These are phyloP conservation scores for Alternaria sp. DNA, from an alignment of 2,329 filamentous ascomycete species.

Conservation along the genomic window DNA sequence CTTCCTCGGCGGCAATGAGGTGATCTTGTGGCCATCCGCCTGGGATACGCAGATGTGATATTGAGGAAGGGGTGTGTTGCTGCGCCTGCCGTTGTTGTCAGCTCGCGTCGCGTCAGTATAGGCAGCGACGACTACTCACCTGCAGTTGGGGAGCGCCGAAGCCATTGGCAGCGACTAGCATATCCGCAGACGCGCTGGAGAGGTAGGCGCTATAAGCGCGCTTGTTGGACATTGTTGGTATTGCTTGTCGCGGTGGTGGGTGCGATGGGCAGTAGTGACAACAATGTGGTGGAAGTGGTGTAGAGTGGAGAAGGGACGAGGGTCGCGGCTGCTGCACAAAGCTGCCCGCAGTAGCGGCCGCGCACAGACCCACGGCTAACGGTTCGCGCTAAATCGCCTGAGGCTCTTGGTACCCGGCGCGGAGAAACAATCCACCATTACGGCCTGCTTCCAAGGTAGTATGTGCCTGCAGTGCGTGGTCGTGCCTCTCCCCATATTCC, in stretches of 20 bases:
- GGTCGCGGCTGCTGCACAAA: slow-evolving; percentile 12
- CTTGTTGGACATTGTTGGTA: slow-evolving; percentile 25
- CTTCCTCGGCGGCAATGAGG: not conserved
- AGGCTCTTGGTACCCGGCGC: slow-evolving; percentile 3
- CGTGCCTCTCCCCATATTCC: slow-evolving; percentile 28
- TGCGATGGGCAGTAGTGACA: slow-evolving; percentile 15
- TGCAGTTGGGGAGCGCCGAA: slow-evolving; percentile 23
- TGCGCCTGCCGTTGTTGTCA: slow-evolving; percentile 22
- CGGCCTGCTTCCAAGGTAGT: slow-evolving; percentile 16
- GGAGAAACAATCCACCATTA: slow-evolving; percentile 9
- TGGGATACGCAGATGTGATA: slow-evolving; percentile 6
- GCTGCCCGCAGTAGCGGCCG: slow-evolving; percentile 8
- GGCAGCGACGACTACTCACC: slow-evolving; percentile 21
- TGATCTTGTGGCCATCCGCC: slow-evolving; percentile 24
- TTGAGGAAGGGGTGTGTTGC: slow-evolving; percentile 2
- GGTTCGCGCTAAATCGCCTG: slow-evolving; percentile 12
- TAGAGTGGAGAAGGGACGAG: slow-evolving; percentile 12
- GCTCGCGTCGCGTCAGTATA: slow-evolving; percentile 12
- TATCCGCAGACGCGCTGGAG: slow-evolving; percentile 13
- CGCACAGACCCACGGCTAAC: not conserved
- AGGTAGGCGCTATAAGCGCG: slow-evolving; percentile 25
- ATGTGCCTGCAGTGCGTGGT: slow-evolving; percentile 22
- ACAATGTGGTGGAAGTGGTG: slow-evolving; percentile 1
- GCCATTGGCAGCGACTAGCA: slow-evolving; percentile 15
- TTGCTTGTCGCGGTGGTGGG: slow-evolving; percentile 3